A percentile compares a stretch with the other conserved stretches of the same genome.
Conservation (phyloP, 805 yeast genomes). For the Yarrowia sp. region DNA sequence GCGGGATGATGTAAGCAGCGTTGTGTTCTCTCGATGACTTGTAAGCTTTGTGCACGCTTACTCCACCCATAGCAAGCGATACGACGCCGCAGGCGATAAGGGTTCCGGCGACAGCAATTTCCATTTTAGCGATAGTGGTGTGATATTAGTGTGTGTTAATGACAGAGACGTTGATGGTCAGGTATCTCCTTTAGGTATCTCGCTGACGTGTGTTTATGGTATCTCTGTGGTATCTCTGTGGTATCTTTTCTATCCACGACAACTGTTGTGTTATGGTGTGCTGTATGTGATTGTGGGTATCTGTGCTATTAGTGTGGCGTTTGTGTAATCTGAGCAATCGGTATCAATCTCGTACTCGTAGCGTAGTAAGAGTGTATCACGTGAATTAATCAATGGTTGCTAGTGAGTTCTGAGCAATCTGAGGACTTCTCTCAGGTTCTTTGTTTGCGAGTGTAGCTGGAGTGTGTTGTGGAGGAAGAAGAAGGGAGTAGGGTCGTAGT, state of each 20-base stretch:
- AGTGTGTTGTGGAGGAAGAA: not conserved
- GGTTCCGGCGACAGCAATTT: constrained; percentile 26
- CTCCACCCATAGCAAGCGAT: constrained; percentile 35
- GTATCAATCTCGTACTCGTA: constrained; percentile 7
- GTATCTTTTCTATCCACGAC: not conserved
- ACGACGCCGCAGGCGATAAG: constrained; percentile 32
- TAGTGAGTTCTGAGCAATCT: constrained; percentile 1
- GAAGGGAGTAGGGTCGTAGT: not conserved
- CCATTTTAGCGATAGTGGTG: constrained; percentile 6
- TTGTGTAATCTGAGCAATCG: not conserved
- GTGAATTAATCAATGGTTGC: not conserved
- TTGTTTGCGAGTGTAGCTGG: not conserved
- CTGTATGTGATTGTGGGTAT: constrained; percentile 1
- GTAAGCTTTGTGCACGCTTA: constrained; percentile 35
- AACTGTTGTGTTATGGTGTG: constrained; percentile 1
- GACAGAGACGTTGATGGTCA: not conserved
- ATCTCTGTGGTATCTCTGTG: too few relatives aligned
- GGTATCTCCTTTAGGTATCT: too few relatives aligned
- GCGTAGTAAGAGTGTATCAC: constrained; percentile 5
- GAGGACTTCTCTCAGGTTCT: constrained; percentile 27
- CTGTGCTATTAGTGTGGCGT: constrained; percentile 21
- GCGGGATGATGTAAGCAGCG: constrained; percentile 24
- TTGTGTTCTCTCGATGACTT: constrained; percentile 16
- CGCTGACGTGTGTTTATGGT: too few relatives aligned
- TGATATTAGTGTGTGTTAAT: not conserved